A percentile compares a stretch with the other conserved stretches of the same genome.
phyloP scores from a whole-genome alignment of 169 alveolate species.

The Plasmodium sp. region DNA sequence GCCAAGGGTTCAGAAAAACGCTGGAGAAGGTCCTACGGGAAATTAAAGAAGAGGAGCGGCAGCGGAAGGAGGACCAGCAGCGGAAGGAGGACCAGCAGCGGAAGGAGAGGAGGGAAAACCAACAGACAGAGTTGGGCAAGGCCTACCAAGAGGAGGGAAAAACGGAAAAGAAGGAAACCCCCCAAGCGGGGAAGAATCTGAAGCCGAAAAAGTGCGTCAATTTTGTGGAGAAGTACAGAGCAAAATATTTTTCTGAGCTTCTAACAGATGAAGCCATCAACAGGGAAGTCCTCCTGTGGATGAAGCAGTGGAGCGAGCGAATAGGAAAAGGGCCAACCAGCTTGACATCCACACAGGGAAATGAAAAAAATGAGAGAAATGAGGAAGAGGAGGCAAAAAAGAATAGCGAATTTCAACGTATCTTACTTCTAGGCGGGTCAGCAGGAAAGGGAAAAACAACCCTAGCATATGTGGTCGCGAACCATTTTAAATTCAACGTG shows the following conservation, averaged over 20 bases:
- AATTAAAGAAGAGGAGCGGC: slow-evolving; percentile 28
- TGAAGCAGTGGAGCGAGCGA: slow-evolving; percentile 72
- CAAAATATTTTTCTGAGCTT: slow-evolving; percentile 82
- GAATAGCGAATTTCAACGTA: slow-evolving; percentile 69
- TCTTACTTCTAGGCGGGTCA: slow-evolving; percentile 93
- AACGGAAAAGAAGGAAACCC: neutral
- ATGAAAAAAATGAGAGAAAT: slow-evolving; percentile 4
- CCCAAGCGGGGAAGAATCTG: neutral
- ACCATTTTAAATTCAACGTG: slow-evolving; percentile 92
- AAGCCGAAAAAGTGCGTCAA: neutral
- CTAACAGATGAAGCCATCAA: slow-evolving; percentile 82
- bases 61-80: neutral
- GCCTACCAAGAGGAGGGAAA: neutral
- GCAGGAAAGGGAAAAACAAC: slow-evolving; percentile 98
- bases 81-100: slow-evolving; percentile 4
- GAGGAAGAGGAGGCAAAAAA: slow-evolving; percentile 18
- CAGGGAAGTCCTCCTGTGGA: slow-evolving; percentile 79
- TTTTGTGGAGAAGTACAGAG: slow-evolving; percentile 77
- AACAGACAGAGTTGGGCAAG: neutral
- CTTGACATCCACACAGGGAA: neutral
- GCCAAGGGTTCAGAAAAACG: slow-evolving; percentile 5
- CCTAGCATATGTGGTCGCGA: slow-evolving; percentile 90
- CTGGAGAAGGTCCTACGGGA: slow-evolving; percentile 13
- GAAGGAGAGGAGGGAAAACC: neutral
- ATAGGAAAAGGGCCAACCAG: slow-evolving; percentile 2